Evolutionary conservation across 345 rosid genomes (phyloP).

Genomic region (Populus tremula): DNA sequence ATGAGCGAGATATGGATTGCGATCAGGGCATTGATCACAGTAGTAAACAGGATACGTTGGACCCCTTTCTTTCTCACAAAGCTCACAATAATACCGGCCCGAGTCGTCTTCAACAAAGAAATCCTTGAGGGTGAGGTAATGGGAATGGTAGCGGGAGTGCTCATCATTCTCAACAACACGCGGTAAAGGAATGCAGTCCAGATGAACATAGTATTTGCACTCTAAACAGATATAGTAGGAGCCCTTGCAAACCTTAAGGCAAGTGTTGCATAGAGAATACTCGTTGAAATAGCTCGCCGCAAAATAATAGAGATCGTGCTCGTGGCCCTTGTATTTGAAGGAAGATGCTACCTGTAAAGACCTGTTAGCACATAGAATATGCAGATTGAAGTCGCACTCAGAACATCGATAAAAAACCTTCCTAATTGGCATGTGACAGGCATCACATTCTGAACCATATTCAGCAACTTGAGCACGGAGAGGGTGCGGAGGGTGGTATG

Average conservation of each 20-base stretch:
- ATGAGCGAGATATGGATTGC: background rate
- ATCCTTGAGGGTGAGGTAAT: constrained; percentile 10
- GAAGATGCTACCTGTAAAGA: no score
- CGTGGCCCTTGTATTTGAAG: no score
- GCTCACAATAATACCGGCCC: constrained; percentile 3
- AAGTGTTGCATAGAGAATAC: background rate
- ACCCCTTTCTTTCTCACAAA: constrained; percentile 8
- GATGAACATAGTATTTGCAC: constrained; percentile 13
- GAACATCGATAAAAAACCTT: no score
- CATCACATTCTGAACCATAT: no score
- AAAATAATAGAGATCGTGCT: no score
- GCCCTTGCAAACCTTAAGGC: background rate
- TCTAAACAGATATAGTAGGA: constrained; percentile 11
- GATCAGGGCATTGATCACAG: background rate
- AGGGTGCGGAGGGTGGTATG: no score
- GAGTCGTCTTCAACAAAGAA: background rate
- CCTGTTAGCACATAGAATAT: no score
- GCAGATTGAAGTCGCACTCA: no score
- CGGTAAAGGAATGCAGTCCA: constrained; percentile 21
- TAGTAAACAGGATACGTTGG: background rate
- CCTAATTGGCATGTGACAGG: no score
- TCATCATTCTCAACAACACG: background rate
- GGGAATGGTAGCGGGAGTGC: background rate
- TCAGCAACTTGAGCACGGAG: no score
- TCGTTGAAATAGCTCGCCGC: no score